Base-by-base conservation (phyloP, 768 basidiomycete genomes). In the Tephrocybe sp. region DNA sequence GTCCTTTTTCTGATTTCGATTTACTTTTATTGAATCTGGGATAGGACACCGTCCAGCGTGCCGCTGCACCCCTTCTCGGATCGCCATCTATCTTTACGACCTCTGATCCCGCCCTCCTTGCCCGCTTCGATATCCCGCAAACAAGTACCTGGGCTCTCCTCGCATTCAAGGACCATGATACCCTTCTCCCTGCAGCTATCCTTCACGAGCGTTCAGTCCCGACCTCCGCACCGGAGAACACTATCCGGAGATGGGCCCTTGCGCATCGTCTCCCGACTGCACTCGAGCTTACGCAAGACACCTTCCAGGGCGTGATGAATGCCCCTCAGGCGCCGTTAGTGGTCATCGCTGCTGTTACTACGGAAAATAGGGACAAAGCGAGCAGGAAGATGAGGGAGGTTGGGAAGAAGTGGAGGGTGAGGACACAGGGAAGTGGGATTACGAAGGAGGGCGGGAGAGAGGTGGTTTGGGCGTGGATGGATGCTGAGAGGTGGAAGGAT, bases 381-480 rank as follows among this genome's bases (percentile, higher is more conserved):
- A 65, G 71, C 21, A 69, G 73, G 45, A 73, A 73, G 43, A 63
- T 86, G 12, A 69, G 59, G 22, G 77, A 79, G 53, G 71, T 86
- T 5, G 84, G 77, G 1, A 72, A 68, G 58, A 79, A 73, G 57
- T 93, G 85, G 92, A 76, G 78, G 52, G 42, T 69, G 30, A 64
- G 66, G 60, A 74, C 74, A 0, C 64, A 61, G 2, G 74, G 75
- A 4, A 73, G 59, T 41, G 72, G 73, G 1, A 58, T 70, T 44
- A 67, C 65, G 31, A 30, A 30, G 6, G 36, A 37, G n/a, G 18
- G 9, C 16, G 72, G 69, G 35, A 68, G 77, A 28, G 78, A 83
- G 35, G 86, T 96, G 0, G 80, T 94, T 41, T 97, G 94, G 67
- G 78, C 86, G 8, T 93, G 87, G 86, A 93, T 97, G 82, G 92